phyloP scores from a whole-genome alignment of 2,329 filamentous ascomycete species.

The Colletotrichum eleusines region DNA sequence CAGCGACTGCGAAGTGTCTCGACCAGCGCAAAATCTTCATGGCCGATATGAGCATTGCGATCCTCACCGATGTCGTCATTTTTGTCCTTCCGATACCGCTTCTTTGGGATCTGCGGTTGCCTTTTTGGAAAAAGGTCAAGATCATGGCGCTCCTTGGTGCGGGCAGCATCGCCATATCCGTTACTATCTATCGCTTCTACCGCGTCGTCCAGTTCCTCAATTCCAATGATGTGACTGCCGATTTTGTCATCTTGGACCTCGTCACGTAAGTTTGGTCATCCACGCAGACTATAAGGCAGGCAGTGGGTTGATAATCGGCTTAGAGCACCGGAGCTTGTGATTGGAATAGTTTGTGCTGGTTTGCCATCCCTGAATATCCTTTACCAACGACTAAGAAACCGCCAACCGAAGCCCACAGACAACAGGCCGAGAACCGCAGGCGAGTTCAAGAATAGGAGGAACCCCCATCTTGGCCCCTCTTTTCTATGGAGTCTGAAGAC shows the following conservation, averaged over 20 bases:
- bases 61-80: constrained; percentile 51
- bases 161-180: constrained; percentile 47
- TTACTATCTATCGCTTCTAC: constrained; percentile 48
- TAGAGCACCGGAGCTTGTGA: constrained; percentile 42
- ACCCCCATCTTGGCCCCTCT: not conserved
- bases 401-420: not conserved
- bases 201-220: constrained; percentile 43
- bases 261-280: constrained; percentile 26
- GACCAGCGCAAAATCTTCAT: constrained; percentile 50
- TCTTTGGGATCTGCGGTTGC: constrained; percentile 48
- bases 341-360: constrained; percentile 42
- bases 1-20: constrained; percentile 46
- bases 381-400: constrained; percentile 24
- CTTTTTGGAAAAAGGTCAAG: constrained; percentile 49
- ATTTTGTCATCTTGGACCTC: constrained; percentile 44
- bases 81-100: constrained; percentile 51
- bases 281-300: not conserved
- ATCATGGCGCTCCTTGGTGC: constrained; percentile 49
- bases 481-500: constrained; percentile 34
- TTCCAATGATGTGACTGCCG: constrained; percentile 45
- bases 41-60: constrained; percentile 49
- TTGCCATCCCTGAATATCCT: constrained; percentile 42
- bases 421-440: not conserved
- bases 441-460: not conserved
- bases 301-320: no score